Conservation (phyloP, 345 rosid species). For the Dovyalis caffra region DNA sequence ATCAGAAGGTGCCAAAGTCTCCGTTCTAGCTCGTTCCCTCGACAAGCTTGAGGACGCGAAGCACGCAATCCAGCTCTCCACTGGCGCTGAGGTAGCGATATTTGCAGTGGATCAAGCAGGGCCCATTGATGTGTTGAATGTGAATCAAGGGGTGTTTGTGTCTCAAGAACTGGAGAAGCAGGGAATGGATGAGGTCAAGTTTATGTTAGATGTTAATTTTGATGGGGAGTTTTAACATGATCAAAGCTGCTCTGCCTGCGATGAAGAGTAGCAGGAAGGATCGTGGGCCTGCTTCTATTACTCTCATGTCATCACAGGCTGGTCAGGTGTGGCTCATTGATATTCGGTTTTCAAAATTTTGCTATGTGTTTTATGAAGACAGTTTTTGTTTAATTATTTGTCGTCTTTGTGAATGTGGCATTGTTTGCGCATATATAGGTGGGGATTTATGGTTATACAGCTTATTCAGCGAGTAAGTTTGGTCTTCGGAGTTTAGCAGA, state of each 20-base stretch:
- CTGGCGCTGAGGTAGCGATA: conserved; percentile 62
- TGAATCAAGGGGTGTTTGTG: conserved; percentile 71
- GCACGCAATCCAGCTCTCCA: conserved; percentile 52
- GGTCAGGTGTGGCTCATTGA: too few relatives aligned
- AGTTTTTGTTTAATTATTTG: too few relatives aligned
- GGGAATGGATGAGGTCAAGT: conserved; percentile 60
- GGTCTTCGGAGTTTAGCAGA: conserved; percentile 86
- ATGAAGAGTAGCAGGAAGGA: conserved; percentile 56
- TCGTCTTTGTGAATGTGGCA: too few relatives aligned
- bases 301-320: conserved; percentile 82
- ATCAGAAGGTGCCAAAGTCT: conserved; percentile 63
- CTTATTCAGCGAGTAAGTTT: conserved; percentile 80
- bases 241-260: conserved; percentile 71
- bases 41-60: conserved; percentile 70
- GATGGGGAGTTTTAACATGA: conserved; percentile 77
- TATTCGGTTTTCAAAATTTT: too few relatives aligned
- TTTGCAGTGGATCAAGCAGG: conserved; percentile 60
- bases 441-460: conserved; percentile 84
- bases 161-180: conserved; percentile 60
- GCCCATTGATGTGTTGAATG: conserved; percentile 68
- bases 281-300: conserved; percentile 54
- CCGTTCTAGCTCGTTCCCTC: conserved; percentile 65
- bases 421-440: too few relatives aligned
- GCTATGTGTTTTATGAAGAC: too few relatives aligned
- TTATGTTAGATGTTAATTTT: conserved; percentile 78